Evolutionary conservation across 768 basidiomycete genomes (phyloP), one percentile per base, ranked within the genome.

Genomic region (Gymnopilus junonius): DNA sequence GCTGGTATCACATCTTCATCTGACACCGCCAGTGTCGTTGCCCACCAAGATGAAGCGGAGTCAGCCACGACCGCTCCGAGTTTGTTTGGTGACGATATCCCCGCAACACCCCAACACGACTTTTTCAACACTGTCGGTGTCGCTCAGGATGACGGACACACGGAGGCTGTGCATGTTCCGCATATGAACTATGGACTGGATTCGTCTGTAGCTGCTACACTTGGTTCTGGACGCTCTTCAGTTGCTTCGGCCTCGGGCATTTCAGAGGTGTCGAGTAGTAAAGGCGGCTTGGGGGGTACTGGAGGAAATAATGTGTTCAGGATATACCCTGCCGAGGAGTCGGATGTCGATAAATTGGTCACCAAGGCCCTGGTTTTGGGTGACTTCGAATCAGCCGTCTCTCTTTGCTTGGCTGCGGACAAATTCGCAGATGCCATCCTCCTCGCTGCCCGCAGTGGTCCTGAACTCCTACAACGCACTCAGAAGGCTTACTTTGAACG

Each of bases 401-500:
- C 92, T 2, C 82, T 99, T 1, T 97, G 96, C 74, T 83, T 99
- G 15, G 91, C 94, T 0, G 86, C 90, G 0, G 92, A 95, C 55
- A 86, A 96, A 31, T 98, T 88, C 69, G 96, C 97, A 1, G 97
- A 99, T 71, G 97, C 97, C 0, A 91, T 99, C 55, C 82, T 99
- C 12, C 86, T 99, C 12, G 94, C 97, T 31, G 95, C 92, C 17
- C 90, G 92, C 65, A 97, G 96, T 17, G 95, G 95, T 0, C 84
- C 90, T 0, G 94, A 94, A 31, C 87, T 99, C 17, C 81, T 99
- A 35, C 85, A 88, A 37, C 88, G 87, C 58, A 97, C 95, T 0
- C 95, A 98, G 71, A 93, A 93, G 74, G 90, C 93, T 0, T 99
- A 99, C 77, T 99, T 99, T 70, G 93, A 92, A 70, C 85, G 87